Evolutionary conservation across 768 basidiomycete species (phyloP).

Genomic region (Plicaturopsis crispa): DNA sequence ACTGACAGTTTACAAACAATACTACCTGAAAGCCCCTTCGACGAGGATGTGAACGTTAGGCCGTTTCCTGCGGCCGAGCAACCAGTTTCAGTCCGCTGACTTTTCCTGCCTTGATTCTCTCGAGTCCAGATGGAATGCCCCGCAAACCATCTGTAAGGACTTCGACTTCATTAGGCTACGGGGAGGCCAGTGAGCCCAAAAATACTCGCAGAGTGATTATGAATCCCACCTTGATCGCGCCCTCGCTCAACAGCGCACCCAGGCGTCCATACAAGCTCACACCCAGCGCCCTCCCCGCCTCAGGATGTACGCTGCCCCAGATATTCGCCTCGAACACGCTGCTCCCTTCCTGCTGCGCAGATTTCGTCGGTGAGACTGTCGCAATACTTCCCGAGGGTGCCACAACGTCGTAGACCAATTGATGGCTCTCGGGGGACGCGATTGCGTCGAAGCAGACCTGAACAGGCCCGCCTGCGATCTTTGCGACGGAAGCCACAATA

Average conservation of each 20-base stretch:
- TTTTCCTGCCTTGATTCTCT: slow-evolving; percentile 24
- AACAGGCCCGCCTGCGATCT: slow-evolving; percentile 11
- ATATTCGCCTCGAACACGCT: too few relatives aligned
- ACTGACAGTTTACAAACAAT: too few relatives aligned
- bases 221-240: slow-evolving; percentile 28
- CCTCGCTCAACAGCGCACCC: slow-evolving; percentile 22
- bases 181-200: too few relatives aligned
- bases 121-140: slow-evolving; percentile 28
- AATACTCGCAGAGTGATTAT: too few relatives aligned
- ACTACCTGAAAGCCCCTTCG: too few relatives aligned
- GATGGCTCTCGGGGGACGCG: slow-evolving; percentile 25
- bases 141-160: slow-evolving; percentile 32
- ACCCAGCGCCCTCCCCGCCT: slow-evolving; percentile 10
- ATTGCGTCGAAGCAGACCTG: slow-evolving; percentile 11
- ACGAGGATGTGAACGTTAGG: too few relatives aligned
- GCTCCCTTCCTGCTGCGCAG: too few relatives aligned
- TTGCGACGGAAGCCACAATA: slow-evolving; percentile 9
- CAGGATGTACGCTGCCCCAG: too few relatives aligned
- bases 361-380: too few relatives aligned
- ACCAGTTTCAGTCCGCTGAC: slow-evolving; percentile 40
- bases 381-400: too few relatives aligned
- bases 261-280: slow-evolving; percentile 16
- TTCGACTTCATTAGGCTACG: slow-evolving; percentile 31
- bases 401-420: slow-evolving; percentile 26
- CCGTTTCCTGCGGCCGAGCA: slow-evolving; percentile 30